Conservation (phyloP, 2,329 filamentous ascomycete species). For the Penicillium sp. region DNA sequence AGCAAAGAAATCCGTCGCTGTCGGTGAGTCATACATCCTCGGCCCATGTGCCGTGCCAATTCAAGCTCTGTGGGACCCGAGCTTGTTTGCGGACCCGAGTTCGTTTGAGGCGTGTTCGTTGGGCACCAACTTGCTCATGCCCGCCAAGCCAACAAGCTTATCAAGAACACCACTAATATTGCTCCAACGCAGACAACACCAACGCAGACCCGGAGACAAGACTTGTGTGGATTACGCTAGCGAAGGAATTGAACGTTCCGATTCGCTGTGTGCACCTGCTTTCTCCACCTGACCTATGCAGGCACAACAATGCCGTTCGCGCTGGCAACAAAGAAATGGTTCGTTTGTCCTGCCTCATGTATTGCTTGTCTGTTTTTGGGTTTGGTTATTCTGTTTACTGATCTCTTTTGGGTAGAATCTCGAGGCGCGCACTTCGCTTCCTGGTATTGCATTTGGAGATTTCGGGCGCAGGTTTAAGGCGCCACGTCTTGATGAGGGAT, state of each 20-base stretch:
- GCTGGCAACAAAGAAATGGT: conserved; percentile 57
- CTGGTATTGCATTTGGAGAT: conserved; percentile 75
- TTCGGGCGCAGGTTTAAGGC: conserved; percentile 73
- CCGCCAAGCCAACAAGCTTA: not conserved
- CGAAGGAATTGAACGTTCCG: conserved; percentile 67
- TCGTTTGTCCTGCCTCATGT: conserved; percentile 14
- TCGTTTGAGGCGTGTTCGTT: not conserved
- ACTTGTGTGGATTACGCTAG: conserved; percentile 75
- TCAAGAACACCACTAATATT: not conserved
- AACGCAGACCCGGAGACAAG: conserved; percentile 80
- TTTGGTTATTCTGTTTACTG: not conserved
- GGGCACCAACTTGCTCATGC: conserved; percentile 7
- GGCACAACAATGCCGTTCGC: conserved; percentile 87
- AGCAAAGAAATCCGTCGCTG: conserved; percentile 67
- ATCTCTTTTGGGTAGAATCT: conserved; percentile 61
- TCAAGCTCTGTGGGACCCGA: not conserved
- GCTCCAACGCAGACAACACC: conserved; percentile 77
- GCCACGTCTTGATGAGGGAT: conserved; percentile 75
- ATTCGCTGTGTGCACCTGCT: conserved; percentile 87
- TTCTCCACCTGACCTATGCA: conserved; percentile 66
- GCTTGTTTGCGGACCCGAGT: not conserved
- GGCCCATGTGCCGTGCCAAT: not conserved
- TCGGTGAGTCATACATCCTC: conserved; percentile 61
- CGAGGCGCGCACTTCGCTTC: conserved; percentile 72
- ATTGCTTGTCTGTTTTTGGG: not conserved